Base-by-base conservation (phyloP, 1,284 basidiomycete species). In the Porodaedalea pini region DNA sequence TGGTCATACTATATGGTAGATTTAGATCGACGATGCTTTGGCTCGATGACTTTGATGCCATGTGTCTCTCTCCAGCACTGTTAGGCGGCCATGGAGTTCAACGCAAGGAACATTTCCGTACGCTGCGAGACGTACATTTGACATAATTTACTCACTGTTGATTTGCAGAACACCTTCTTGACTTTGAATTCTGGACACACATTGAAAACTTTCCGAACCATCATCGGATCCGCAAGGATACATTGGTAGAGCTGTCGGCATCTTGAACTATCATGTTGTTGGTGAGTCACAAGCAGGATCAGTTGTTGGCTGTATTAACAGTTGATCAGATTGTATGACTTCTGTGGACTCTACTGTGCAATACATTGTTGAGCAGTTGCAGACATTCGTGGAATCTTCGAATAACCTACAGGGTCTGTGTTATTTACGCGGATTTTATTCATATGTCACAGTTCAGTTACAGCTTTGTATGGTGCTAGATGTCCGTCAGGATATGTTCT, bases 181-280 rank as follows among this genome's bases (percentile, higher is more conserved):
- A 59, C 8, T 47, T 37, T 44, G 60, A 40, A 56, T 51, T 3
- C 48, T 67, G 83, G 83, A 69, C 61, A 5, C 82, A 85, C 62
- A 75, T 78, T 60, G 71, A 77, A 57, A 62, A 78, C 19, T 86
- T 76, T 62, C 84, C 83, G 0, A 69, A 69, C 21, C 65, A 73
- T 8, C 70, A 74, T 0, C 58, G 80, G 17, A 70, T 73, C n/a
- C n/a, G n/a, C 0, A 58, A 63, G 10, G 68, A 71, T 0, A 56
- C 74, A 31, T 70, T 78, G 25, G 66, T 74, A 23, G 80, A 82
- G 55, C 64, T 2, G 65, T 72, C 17, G 78, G 77, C 56, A 71
- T 81, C 44, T 64, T 83, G 10, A 66, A 77, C 4, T 76, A 82
- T 64, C 72, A 71, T 11, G 72, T 73, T 56, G 72, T 76, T 43